A percentile compares a stretch with the other conserved stretches of the same genome.
Conservation (phyloP, 352 stramenopile species). For the Phytophthora sansomeana region DNA sequence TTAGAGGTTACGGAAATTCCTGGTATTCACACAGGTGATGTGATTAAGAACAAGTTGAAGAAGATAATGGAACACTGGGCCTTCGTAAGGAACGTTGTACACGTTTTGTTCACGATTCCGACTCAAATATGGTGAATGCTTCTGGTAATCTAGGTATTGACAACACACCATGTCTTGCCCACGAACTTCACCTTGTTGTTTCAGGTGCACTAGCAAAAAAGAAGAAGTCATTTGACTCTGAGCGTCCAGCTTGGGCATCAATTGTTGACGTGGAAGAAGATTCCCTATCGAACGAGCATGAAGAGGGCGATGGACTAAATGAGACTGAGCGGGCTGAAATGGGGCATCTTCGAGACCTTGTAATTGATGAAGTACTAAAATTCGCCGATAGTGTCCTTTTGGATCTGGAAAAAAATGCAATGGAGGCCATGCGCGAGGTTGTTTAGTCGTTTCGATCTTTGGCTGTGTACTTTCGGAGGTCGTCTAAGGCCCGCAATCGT, state of each 20-base stretch:
- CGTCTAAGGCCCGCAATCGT: conserved; percentile 5
- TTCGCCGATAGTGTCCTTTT: no score
- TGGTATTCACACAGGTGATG: conserved; percentile 3
- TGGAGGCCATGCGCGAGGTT: no score
- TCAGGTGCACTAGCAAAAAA: conserved; percentile 7
- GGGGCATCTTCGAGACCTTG: no score
- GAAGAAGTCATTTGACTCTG: no score
- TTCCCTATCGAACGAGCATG: no score
- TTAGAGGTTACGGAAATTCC: conserved; percentile 18
- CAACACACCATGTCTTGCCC: conserved; percentile 4
- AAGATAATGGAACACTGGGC: conserved; percentile 6
- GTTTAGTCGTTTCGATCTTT: conserved; percentile 15
- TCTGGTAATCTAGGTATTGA: not conserved
- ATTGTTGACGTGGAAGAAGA: no score
- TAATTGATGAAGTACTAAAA: no score
- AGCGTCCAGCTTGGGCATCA: no score
- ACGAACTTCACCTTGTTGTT: conserved; percentile 9
- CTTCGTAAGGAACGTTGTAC: not conserved
- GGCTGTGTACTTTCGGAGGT: conserved; percentile 14
- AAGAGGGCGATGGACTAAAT: no score
- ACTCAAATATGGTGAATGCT: conserved; percentile 10
- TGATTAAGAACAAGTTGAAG: not conserved
- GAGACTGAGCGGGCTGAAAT: no score
- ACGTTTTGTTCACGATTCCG: conserved; percentile 8
- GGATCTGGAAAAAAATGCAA: conserved; percentile 5